Conservation (phyloP, 2,329 filamentous ascomycete genomes). For the Lasiodiplodia theobromae region DNA sequence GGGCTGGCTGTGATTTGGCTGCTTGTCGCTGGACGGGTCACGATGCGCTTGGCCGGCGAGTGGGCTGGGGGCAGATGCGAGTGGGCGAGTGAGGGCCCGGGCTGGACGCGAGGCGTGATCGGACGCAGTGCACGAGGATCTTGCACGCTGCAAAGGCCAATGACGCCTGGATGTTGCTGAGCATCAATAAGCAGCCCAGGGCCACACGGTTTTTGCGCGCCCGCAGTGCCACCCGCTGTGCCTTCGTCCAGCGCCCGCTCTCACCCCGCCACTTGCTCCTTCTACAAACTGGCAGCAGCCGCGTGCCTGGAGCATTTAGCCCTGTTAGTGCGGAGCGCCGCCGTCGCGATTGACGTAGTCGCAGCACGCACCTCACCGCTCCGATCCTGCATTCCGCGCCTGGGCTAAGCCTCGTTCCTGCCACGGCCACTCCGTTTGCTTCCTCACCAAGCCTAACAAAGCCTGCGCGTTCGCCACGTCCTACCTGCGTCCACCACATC, state of each 20-base stretch:
- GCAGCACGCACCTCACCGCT: conserved; percentile 21
- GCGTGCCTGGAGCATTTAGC: conserved; percentile 22
- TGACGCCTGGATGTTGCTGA: conserved; percentile 18
- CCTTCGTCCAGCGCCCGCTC: neutral
- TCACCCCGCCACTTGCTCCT: neutral
- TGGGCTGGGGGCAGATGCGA: neutral
- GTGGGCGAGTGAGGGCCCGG: neutral
- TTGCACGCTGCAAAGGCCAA: conserved; percentile 6
- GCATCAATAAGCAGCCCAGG: conserved; percentile 22
- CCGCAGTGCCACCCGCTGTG: conserved; percentile 13
- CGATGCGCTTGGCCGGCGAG: conserved; percentile 4
- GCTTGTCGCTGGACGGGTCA: conserved; percentile 16
- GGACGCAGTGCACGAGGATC: conserved; percentile 24
- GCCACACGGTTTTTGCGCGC: conserved; percentile 1
- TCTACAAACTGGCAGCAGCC: neutral
- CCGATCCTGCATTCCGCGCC: conserved; percentile 22
- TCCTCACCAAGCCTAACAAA: neutral
- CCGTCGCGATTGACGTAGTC: conserved; percentile 22
- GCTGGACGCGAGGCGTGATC: conserved; percentile 9
- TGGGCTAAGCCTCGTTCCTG: conserved; percentile 12
- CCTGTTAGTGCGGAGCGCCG: conserved; percentile 9
- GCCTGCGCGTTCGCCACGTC: conserved; percentile 15
- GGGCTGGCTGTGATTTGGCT: conserved; percentile 13
- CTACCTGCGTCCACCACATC: neutral
- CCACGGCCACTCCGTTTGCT: conserved; percentile 10